Evolutionary conservation across 1,284 basidiomycete species (phyloP).

Genomic region (Athelia sp.): DNA sequence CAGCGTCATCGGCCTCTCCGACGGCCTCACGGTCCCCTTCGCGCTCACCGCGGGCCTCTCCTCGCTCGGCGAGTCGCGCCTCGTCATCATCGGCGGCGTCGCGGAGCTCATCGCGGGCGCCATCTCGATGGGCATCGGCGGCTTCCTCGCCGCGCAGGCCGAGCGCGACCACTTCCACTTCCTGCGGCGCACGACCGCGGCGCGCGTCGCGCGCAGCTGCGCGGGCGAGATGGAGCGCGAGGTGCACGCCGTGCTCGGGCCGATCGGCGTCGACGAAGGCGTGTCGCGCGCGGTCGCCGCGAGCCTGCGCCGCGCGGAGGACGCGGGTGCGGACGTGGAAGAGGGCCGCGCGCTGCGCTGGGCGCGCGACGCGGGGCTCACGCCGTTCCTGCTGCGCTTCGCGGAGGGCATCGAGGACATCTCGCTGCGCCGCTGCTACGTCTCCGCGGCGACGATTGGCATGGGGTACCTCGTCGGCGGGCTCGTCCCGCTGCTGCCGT

Average conservation of each 20-base stretch:
- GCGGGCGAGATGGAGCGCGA: conserved; percentile 95
- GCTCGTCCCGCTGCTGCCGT: conserved; percentile 84
- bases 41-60: conserved; percentile 88
- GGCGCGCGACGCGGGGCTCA: conserved; percentile 76
- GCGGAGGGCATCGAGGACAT: conserved; percentile 86
- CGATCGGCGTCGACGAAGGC: conserved; percentile 83
- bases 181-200: conserved; percentile 66
- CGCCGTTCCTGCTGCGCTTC: conserved; percentile 90
- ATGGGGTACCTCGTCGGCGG: conserved; percentile 84
- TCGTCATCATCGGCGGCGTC: conserved; percentile 89
- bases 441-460: conserved; percentile 91
- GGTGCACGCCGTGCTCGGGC: conserved; percentile 82
- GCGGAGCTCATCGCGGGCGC: conserved; percentile 95
- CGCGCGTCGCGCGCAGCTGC: conserved; percentile 85
- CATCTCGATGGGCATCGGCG: conserved; percentile 96
- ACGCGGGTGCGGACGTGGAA: conserved; percentile 35
- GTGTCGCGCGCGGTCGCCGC: conserved; percentile 79
- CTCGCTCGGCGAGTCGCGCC: conserved; percentile 80
- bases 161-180: conserved; percentile 94
- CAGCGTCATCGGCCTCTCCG: conserved; percentile 91
- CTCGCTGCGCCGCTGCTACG: conserved; percentile 62
- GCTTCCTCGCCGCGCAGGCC: conserved; percentile 94
- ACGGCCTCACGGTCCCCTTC: conserved; percentile 95
- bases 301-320: conserved; percentile 66
- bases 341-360: conserved; percentile 51